Base-by-base conservation (phyloP, 169 alveolate genomes). In the Eimeria maxima region DNA sequence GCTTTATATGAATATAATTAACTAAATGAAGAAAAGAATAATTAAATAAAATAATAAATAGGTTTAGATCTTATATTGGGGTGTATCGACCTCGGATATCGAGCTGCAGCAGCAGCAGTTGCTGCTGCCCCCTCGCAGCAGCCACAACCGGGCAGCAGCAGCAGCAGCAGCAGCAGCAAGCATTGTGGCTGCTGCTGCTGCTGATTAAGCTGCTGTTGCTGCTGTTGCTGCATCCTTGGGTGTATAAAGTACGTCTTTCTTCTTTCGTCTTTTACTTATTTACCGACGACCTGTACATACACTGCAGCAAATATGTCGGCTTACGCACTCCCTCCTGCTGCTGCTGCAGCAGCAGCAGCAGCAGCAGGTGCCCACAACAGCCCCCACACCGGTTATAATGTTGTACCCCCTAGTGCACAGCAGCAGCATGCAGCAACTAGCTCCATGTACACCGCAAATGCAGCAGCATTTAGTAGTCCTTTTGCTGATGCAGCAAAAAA, bases 311-410 rank as follows among this genome's bases (percentile, higher is more conserved):
- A 84, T 29, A 84, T 84, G 92, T 84, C 92, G 60, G 92, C 63
- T 24, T 84, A 84, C 53, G 71, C 78, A 6, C 57, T 57, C 50
- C 92, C 92, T 13, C 55, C 73, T 22, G 78, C 92, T 14, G 92
- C 92, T 57, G 38, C 92, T 5, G 78, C 47, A 27, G 78, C 74
- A n/a, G n/a, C n/a, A n/a, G n/a, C n/a, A n/a, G n/a, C n/a, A n/a
- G n/a, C n/a, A n/a, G n/a, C n/a, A n/a, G n/a, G n/a, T n/a, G n/a
- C n/a, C n/a, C n/a, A n/a, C 27, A 74, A 45, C 76, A 84, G 92
- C 92, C 92, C 92, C 92, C 92, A 84, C 92, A 84, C 92, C 7
- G 78, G 78, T 65, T 84, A n/a, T n/a, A n/a, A n/a, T n/a, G n/a
- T 84, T 42, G 47, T 84, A 20, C 92, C 73, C 38, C 55, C 92